These are phyloP conservation scores for Wickerhamiella brachini DNA, from an alignment of 805 yeast species.

Conservation along the genomic window DNA sequence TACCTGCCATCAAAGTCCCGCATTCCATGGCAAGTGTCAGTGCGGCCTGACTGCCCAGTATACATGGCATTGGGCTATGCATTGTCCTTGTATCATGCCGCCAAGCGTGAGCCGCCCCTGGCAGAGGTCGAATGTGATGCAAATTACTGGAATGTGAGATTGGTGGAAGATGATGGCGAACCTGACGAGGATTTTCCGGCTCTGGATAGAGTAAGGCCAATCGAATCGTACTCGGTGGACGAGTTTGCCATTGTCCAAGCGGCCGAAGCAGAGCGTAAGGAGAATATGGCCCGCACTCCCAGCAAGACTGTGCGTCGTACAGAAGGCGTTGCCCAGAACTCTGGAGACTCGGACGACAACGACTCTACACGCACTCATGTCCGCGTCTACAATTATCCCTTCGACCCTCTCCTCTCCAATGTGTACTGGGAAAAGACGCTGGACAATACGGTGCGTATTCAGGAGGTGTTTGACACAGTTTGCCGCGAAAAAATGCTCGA, in stretches of 20 bases:
- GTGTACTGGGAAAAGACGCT: constrained; percentile 19
- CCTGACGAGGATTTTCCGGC: constrained; percentile 86
- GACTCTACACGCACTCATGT: constrained; percentile 9
- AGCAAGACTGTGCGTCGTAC: constrained; percentile 9
- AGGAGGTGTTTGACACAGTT: constrained; percentile 19
- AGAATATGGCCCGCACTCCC: constrained; percentile 24
- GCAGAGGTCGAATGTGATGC: constrained; percentile 32
- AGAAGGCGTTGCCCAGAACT: not conserved
- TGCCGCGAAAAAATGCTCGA: constrained; percentile 24
- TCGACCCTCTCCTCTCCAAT: constrained; percentile 19
- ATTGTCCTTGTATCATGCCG: constrained; percentile 25
- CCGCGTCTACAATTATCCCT: constrained; percentile 23
- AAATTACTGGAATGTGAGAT: constrained; percentile 58
- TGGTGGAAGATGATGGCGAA: constrained; percentile 87
- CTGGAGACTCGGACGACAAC: not conserved
- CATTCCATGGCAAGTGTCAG: constrained; percentile 23
- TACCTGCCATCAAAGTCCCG: constrained; percentile 22
- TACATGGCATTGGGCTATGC: constrained; percentile 44
- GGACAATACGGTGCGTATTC: constrained; percentile 12
- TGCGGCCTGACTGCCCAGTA: constrained; percentile 30
- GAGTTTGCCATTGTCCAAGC: constrained; percentile 69
- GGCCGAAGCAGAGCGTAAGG: constrained; percentile 22
- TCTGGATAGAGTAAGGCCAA: constrained; percentile 49
- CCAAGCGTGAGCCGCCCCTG: constrained; percentile 18
- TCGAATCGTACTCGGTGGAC: constrained; percentile 63